Conservation (phyloP, 2,329 filamentous ascomycete species). For the Harringtonia lauricola region DNA sequence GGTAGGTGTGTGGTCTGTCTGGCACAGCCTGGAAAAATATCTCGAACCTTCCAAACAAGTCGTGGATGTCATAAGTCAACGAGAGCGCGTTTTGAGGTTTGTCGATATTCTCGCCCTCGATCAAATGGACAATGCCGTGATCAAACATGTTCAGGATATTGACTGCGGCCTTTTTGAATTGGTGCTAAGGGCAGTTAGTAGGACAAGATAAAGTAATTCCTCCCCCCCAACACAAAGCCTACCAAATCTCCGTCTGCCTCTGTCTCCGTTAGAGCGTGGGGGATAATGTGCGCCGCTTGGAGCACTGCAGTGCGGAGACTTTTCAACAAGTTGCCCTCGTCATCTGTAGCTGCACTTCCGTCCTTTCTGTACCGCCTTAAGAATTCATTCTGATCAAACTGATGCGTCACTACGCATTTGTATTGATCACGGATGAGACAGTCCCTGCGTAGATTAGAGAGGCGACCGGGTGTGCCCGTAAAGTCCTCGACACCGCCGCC, state of each 20-base stretch:
- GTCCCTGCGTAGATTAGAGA: neutral
- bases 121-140: neutral
- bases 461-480: neutral
- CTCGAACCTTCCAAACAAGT: neutral
- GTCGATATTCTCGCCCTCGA: neutral
- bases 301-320: neutral
- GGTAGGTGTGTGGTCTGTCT: neutral
- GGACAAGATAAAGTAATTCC: neutral
- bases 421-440: neutral
- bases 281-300: neutral
- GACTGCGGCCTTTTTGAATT: neutral
- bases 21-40: neutral
- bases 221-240: neutral
- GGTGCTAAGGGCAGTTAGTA: neutral
- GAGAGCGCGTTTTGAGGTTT: neutral
- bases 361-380: neutral
- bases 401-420: neutral
- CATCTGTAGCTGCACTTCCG: too few relatives aligned
- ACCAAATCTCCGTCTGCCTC: neutral
- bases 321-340: neutral
- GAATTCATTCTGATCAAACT: neutral
- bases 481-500: neutral
- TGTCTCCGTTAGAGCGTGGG: neutral
- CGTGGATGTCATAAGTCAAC: neutral
- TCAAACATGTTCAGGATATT: neutral